These are phyloP conservation scores for Diplodia seriata DNA, from an alignment of 2,329 filamentous ascomycete genomes.

Conservation along the genomic window DNA sequence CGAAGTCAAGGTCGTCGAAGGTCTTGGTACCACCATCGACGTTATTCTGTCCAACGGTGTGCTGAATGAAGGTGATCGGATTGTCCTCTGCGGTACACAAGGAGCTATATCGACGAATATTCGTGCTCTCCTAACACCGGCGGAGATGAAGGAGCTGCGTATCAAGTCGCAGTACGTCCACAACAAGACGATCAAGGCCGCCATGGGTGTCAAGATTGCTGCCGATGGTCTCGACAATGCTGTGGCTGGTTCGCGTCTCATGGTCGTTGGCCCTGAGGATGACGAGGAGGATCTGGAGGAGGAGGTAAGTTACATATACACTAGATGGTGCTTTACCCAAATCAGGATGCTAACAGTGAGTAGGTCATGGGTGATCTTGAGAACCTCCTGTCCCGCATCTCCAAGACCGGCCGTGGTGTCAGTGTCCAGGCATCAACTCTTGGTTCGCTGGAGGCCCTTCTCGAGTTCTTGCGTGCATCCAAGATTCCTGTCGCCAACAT, in stretches of 20 bases:
- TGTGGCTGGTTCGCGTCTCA: conserved; percentile 91
- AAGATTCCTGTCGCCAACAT: conserved; percentile 99
- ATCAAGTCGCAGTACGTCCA: conserved; percentile 97
- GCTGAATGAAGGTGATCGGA: conserved; percentile 88
- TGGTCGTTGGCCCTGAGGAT: conserved; percentile 93
- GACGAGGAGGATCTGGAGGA: conserved; percentile 97
- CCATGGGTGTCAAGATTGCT: conserved; percentile 97
- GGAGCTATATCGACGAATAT: conserved; percentile 95
- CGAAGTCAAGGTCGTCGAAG: conserved; percentile 98
- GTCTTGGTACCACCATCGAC: conserved; percentile 98
- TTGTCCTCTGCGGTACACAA: conserved; percentile 95
- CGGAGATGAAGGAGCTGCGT: conserved; percentile 89
- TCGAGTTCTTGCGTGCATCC: conserved; percentile 93
- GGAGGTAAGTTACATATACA: conserved; percentile 57
- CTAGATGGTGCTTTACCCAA: not conserved
- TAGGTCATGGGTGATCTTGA: conserved; percentile 88
- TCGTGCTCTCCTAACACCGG: conserved; percentile 89
- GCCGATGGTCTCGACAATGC: conserved; percentile 94
- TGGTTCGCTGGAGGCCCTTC: conserved; percentile 91
- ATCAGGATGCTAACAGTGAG: conserved; percentile 3
- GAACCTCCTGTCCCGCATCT: conserved; percentile 87
- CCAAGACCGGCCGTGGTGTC: conserved; percentile 91
- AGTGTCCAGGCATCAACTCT: conserved; percentile 97
- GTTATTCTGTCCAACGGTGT: conserved; percentile 97
- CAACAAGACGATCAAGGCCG: conserved; percentile 99